These are phyloP conservation scores for Triangularia setosa DNA, from an alignment of 2,329 filamentous ascomycete genomes.

Conservation along the genomic window DNA sequence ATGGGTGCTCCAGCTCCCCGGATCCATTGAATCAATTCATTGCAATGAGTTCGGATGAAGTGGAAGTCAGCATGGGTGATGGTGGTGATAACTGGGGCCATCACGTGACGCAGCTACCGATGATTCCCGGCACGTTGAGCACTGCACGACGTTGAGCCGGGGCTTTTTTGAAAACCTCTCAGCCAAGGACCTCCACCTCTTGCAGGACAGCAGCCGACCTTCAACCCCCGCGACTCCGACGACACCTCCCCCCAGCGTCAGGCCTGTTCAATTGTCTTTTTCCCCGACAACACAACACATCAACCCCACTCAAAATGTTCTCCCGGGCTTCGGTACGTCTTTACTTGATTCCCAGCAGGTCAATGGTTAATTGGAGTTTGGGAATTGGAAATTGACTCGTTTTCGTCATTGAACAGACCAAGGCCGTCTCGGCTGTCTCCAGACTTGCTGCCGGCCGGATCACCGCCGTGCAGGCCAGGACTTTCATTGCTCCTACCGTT, in stretches of 20 bases:
- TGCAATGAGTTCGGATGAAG: not conserved
- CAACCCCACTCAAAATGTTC: conserved; percentile 48
- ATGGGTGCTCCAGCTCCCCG: not conserved
- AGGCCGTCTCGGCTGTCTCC: conserved; percentile 48
- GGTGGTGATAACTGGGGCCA: not conserved
- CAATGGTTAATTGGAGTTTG: not conserved
- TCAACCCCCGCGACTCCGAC: conserved; percentile 19
- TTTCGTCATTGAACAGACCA: conserved; percentile 37
- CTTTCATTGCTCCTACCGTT: conserved; percentile 58
- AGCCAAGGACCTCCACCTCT: conserved; percentile 31
- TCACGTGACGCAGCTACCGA: conserved; percentile 26
- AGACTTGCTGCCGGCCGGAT: conserved; percentile 44
- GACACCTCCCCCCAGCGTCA: not conserved
- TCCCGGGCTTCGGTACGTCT: conserved; percentile 55
- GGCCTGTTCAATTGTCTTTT: conserved; percentile 37
- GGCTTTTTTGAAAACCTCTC: conserved; percentile 43
- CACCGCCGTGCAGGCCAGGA: conserved; percentile 47
- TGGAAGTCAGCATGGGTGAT: not conserved
- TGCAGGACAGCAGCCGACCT: conserved; percentile 27
- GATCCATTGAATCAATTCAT: not conserved
- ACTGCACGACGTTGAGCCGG: conserved; percentile 22
- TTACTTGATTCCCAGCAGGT: no score
- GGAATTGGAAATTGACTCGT: conserved; percentile 22
- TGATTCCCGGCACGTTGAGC: conserved; percentile 19
- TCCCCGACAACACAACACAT: conserved; percentile 43